Evolutionary conservation across 2,329 filamentous ascomycete genomes (phyloP), one percentile per base, ranked within the genome.

Genomic region (Paraconiothyrium brasiliense): DNA sequence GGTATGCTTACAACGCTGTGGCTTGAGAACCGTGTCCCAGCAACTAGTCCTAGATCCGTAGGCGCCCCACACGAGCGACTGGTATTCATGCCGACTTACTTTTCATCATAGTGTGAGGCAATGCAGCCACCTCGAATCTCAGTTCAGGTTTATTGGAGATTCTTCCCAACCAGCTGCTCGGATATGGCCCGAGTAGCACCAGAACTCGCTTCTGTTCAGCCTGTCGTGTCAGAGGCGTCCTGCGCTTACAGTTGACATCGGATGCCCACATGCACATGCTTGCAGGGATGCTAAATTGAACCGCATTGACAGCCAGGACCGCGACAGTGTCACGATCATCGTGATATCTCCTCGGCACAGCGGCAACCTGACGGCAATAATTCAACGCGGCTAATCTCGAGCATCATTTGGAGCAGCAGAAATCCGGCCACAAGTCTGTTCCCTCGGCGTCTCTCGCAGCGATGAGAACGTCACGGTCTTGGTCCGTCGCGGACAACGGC

Each of bases 401-500:
- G 20, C 24, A 41, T 7, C 14, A 9, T 46, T 10, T 20, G 49
- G 34, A 37, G 16, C 13, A 24, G 24, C 24, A 48, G 24, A 44
- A 16, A 30, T 35, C 37, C 24, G 22, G 32, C 9, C 11, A 32
- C 24, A 4, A 54, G 6, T 20, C 24, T 35, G 14, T 16, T 14
- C 32, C n/a, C 24, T 16, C 20, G 16, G 34, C n/a, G 34, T 41
- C 34, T 52, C 30, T 30, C n/a, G 22, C 24, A 22, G 1, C 39
- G 22, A 54, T 8, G 39, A 54, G 35, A 30, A 43, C 51, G 51
- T 54, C 35, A 54, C 51, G 37, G 44, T 43, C 39, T 20, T 54
- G 51, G 34, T 44, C 37, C 22, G 14, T 32, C 16, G 46, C 46
- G 24, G 46, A n/a, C n/a, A n/a, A 11, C 22, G 20, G 20, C 51